Evolutionary conservation across 768 basidiomycete genomes (phyloP).

Genomic region (Agaricus sinodeliciosus): DNA sequence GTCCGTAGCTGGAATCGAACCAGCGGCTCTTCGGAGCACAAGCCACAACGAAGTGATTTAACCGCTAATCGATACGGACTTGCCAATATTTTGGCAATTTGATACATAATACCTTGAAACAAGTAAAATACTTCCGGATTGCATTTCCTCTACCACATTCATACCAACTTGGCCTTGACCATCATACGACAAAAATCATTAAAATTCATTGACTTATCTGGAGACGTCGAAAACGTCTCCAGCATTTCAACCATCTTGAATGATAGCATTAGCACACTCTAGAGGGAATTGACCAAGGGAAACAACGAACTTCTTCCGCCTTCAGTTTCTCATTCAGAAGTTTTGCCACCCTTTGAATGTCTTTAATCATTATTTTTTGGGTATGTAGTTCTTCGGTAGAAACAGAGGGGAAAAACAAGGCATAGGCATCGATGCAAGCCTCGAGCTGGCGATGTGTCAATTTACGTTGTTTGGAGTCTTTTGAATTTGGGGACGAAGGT

Average conservation of each 20-base stretch:
- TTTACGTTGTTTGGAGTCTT: slow-evolving; percentile 12
- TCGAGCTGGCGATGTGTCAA: slow-evolving; percentile 48
- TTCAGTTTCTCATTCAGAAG: slow-evolving; percentile 67
- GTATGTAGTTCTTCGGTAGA: slow-evolving; percentile 36
- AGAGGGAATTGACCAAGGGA: slow-evolving; percentile 12
- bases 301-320: slow-evolving; percentile 52
- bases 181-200: slow-evolving; percentile 75
- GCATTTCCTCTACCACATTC: slow-evolving; percentile 5
- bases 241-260: slow-evolving; percentile 75
- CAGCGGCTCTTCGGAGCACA: slow-evolving; percentile 23
- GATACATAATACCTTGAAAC: too few relatives aligned
- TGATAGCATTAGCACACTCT: neutral
- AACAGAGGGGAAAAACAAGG: slow-evolving; percentile 66
- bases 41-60: slow-evolving; percentile 28
- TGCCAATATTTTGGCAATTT: neutral
- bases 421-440: slow-evolving; percentile 52
- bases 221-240: slow-evolving; percentile 60
- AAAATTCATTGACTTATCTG: slow-evolving; percentile 63
- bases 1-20: slow-evolving; percentile 28
- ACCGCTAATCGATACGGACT: slow-evolving; percentile 26
- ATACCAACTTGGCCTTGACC: slow-evolving; percentile 51
- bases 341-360: slow-evolving; percentile 54
- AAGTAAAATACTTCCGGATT: too few relatives aligned
- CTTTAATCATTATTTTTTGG: slow-evolving; percentile 59
- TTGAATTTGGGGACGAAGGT: neutral